phyloP scores from a whole-genome alignment of 2,329 filamentous ascomycete species.

The Madurella fahalii region DNA sequence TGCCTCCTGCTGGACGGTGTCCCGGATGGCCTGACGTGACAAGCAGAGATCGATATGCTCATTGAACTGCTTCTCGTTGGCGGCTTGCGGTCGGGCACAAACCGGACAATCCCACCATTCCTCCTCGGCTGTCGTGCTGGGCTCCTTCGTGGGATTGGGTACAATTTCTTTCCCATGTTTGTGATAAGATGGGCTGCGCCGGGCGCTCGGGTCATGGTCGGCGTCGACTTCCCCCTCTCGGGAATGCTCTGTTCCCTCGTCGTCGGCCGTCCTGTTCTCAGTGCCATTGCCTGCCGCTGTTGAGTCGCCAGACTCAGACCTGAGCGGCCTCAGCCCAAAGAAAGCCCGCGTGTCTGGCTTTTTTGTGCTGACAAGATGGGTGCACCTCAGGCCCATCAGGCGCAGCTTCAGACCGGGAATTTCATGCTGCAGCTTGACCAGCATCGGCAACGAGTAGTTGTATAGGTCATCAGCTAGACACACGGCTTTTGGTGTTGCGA shows the following conservation, averaged over 20 bases:
- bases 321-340: slow-evolving; percentile 59
- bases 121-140: slow-evolving; percentile 34
- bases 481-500: slow-evolving; percentile 68
- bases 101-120: slow-evolving; percentile 83
- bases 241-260: slow-evolving; percentile 55
- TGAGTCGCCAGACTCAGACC: slow-evolving; percentile 19
- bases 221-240: slow-evolving; percentile 50
- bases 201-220: slow-evolving; percentile 40
- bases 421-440: slow-evolving; percentile 79
- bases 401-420: slow-evolving; percentile 74
- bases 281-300: slow-evolving; percentile 16
- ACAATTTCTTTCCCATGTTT: slow-evolving; percentile 51
- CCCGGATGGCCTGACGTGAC: slow-evolving; percentile 78
- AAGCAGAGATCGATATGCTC: slow-evolving; percentile 90
- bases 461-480: slow-evolving; percentile 76
- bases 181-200: slow-evolving; percentile 33
- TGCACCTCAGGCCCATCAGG: slow-evolving; percentile 85
- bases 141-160: slow-evolving; percentile 44
- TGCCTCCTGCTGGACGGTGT: slow-evolving; percentile 62
- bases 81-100: slow-evolving; percentile 69
- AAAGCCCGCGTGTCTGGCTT: slow-evolving; percentile 73
- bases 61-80: slow-evolving; percentile 77
- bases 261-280: slow-evolving; percentile 28
- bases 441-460: slow-evolving; percentile 73
- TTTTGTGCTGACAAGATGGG: slow-evolving; percentile 80